phyloP scores from a whole-genome alignment of 257 asterid species.

The Solanum paucissectum region DNA sequence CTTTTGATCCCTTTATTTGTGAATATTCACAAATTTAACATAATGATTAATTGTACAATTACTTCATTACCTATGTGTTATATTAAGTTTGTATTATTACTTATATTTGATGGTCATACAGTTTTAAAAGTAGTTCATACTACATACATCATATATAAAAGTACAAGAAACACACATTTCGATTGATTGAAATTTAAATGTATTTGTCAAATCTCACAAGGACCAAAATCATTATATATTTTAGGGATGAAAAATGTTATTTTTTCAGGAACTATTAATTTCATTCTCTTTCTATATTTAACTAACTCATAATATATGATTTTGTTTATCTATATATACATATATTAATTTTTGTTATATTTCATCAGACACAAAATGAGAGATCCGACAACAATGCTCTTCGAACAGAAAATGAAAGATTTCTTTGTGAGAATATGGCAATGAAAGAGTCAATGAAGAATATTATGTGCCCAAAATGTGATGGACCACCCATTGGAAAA shows the following conservation, averaged over 20 bases:
- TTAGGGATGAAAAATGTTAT: not conserved
- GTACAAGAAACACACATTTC: not conserved
- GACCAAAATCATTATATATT: not conserved
- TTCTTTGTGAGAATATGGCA: conserved; percentile 43
- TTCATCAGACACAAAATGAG: conserved; percentile 39
- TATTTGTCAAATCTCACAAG: not conserved
- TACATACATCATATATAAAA: not conserved
- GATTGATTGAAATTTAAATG: not conserved
- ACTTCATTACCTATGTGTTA: not conserved
- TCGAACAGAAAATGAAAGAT: conserved; percentile 38
- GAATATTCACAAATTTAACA: not conserved
- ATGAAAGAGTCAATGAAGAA: conserved; percentile 37
- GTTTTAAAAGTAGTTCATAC: not conserved
- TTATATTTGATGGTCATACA: not conserved
- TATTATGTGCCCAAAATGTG: conserved; percentile 29
- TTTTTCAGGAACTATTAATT: not conserved
- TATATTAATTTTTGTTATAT: not conserved
- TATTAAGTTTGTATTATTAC: not conserved
- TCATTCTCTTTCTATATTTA: not conserved
- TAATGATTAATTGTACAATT: not conserved
- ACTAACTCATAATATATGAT: not conserved
- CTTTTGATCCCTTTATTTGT: not conserved
- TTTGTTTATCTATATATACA: not conserved
- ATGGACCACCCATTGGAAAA: conserved; percentile 21
- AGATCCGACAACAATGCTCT: conserved; percentile 40